These are phyloP conservation scores for Kodamaea restingae DNA, from an alignment of 805 yeast genomes.

Conservation along the genomic window DNA sequence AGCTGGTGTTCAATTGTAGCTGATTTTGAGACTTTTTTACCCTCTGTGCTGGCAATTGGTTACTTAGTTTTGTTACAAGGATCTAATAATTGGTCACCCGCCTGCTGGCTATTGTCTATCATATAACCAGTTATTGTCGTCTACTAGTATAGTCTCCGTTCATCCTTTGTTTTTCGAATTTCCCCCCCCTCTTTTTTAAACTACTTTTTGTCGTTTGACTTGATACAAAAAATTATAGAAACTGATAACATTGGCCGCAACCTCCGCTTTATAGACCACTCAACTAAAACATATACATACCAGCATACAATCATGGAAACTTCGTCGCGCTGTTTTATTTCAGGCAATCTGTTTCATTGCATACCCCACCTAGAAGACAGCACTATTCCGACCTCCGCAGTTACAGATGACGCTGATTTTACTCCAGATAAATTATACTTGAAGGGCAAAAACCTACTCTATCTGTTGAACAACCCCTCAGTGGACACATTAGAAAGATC, in stretches of 20 bases:
- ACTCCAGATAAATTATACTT: conserved; percentile 15
- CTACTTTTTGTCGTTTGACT: conserved; percentile 4
- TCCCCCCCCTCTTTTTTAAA: conserved; percentile 1
- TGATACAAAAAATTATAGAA: neutral
- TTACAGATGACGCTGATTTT: conserved; percentile 13
- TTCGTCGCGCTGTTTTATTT: conserved; percentile 24
- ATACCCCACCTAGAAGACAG: conserved; percentile 17
- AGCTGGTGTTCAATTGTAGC: too few species aligned
- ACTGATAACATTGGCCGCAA: neutral
- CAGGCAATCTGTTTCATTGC: conserved; percentile 24
- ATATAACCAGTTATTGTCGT: too few species aligned
- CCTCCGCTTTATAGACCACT: neutral
- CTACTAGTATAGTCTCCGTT: too few species aligned
- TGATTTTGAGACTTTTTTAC: too few species aligned
- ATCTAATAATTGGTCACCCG: too few species aligned
- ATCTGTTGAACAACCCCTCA: conserved; percentile 26
- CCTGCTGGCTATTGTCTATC: too few species aligned
- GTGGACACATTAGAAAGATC: conserved; percentile 15
- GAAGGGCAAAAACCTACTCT: conserved; percentile 20
- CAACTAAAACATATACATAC: neutral
- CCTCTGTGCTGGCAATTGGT: too few species aligned
- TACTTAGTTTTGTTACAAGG: too few species aligned
- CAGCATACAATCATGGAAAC: neutral
- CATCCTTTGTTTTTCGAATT: neutral
- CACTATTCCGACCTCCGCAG: conserved; percentile 5